These are phyloP conservation scores for Lathyrus sativus DNA, from an alignment of 306 rosid genomes.

Conservation along the genomic window DNA sequence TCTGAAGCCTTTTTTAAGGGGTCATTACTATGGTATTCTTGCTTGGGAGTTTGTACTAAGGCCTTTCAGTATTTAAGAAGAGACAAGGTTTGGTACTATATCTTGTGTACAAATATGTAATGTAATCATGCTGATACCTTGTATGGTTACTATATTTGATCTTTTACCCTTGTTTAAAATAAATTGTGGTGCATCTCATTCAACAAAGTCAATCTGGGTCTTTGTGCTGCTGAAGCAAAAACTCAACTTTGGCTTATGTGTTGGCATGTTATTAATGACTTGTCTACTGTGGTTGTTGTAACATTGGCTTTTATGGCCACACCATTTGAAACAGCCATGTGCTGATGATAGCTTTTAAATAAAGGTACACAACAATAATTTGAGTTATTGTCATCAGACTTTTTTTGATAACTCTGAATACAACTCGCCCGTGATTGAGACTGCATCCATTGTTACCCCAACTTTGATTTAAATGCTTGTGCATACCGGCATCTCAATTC, in stretches of 20 bases:
- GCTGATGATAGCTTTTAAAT: conserved; percentile 4
- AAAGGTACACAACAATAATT: neutral
- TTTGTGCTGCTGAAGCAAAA: conserved; percentile 32
- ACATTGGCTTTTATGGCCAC: conserved; percentile 41
- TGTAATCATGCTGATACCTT: conserved; percentile 13
- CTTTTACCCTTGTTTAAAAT: conserved; percentile 35
- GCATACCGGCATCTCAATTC: neutral
- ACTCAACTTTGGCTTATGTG: conserved; percentile 25
- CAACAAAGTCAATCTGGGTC: conserved; percentile 26
- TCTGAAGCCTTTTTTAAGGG: conserved; percentile 5
- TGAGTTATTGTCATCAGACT: neutral
- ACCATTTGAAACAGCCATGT: conserved; percentile 33
- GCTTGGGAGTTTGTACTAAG: conserved; percentile 38
- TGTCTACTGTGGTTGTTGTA: conserved; percentile 27
- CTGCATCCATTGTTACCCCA: neutral
- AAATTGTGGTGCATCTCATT: conserved; percentile 34
- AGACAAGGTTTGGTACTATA: conserved; percentile 40
- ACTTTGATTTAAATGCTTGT: neutral
- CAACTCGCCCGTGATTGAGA: neutral
- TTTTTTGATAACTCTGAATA: neutral
- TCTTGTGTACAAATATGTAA: conserved; percentile 24
- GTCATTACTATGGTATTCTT: conserved; percentile 33
- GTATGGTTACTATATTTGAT: conserved; percentile 37
- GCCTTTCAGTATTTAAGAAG: conserved; percentile 36
- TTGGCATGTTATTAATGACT: conserved; percentile 29